Evolutionary conservation across 768 basidiomycete genomes (phyloP).

Genomic region (Lactifluus piperatus): DNA sequence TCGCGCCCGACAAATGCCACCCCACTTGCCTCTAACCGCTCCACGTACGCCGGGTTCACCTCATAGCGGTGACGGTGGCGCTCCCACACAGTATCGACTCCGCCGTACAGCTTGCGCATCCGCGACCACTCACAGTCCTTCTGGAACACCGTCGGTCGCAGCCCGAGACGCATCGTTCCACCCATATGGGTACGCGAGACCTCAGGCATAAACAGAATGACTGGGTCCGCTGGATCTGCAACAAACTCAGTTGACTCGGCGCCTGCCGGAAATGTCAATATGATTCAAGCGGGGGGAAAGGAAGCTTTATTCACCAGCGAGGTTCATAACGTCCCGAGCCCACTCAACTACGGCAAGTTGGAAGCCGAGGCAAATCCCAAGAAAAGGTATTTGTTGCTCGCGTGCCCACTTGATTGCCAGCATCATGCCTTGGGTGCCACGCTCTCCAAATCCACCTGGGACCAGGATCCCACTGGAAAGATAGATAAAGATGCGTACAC

Average conservation of each 20-base stretch:
- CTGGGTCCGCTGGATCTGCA: constrained; percentile 49
- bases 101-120: constrained; percentile 75
- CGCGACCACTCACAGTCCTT: constrained; percentile 65
- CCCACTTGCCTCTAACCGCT: constrained; percentile 59
- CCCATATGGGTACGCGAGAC: constrained; percentile 97
- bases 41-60: constrained; percentile 85
- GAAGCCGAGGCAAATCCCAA: constrained; percentile 97
- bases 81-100: constrained; percentile 82
- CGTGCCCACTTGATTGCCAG: constrained; percentile 96
- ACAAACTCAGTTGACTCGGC: constrained; percentile 84
- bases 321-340: constrained; percentile 74
- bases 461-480: constrained; percentile 81
- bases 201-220: constrained; percentile 98
- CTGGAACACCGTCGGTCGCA: constrained; percentile 92
- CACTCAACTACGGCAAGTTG: constrained; percentile 95
- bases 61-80: constrained; percentile 94
- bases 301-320: constrained; percentile 41
- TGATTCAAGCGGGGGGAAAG: not conserved
- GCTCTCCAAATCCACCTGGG: constrained; percentile 89
- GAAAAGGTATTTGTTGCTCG: constrained; percentile 89
- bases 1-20: constrained; percentile 82
- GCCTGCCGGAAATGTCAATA: constrained; percentile 36
- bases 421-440: constrained; percentile 97
- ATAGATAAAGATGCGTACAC: constrained; percentile 10
- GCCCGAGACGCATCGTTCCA: constrained; percentile 98